phyloP scores from a whole-genome alignment of 2,329 filamentous ascomycete genomes.

The Pyrenophora seminiperda region DNA sequence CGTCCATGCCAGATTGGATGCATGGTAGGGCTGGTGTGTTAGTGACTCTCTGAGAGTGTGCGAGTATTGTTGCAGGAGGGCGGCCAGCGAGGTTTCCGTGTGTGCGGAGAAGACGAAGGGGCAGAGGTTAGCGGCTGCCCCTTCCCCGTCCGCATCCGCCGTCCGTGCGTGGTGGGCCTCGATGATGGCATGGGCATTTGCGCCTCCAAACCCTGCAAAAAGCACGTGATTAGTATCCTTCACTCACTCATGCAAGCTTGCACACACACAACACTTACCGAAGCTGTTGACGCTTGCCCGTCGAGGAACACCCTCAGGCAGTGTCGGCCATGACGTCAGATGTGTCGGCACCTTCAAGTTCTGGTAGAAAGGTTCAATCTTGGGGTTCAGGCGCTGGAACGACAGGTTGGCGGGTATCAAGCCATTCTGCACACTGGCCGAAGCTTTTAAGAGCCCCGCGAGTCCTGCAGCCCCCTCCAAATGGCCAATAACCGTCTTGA shows the following conservation, averaged over 20 bases:
- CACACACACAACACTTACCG: no score
- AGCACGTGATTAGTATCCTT: no score
- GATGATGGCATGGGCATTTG: conserved; percentile 36
- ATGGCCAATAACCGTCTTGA: conserved; percentile 45
- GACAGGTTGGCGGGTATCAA: conserved; percentile 43
- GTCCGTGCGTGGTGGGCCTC: conserved; percentile 14
- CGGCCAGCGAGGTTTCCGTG: not conserved
- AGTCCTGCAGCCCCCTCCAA: conserved; percentile 41
- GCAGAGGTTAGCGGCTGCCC: not conserved
- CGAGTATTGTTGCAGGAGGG: no score
- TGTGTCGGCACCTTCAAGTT: conserved; percentile 16
- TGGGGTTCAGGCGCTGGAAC: conserved; percentile 40
- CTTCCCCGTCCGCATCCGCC: not conserved
- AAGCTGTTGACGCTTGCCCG: conserved; percentile 32
- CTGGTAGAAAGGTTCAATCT: conserved; percentile 29
- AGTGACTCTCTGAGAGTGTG: no score
- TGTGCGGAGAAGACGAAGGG: not conserved
- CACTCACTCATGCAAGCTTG: no score
- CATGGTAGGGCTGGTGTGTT: no score
- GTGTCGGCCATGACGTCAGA: conserved; percentile 17
- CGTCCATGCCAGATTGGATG: no score
- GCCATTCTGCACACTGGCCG: conserved; percentile 30
- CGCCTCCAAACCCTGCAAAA: conserved; percentile 37
- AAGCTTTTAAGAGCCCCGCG: conserved; percentile 46
- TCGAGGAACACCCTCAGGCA: not conserved